These are phyloP conservation scores for Nicotiana paniculata DNA, from an alignment of 257 asterid species.

Conservation along the genomic window DNA sequence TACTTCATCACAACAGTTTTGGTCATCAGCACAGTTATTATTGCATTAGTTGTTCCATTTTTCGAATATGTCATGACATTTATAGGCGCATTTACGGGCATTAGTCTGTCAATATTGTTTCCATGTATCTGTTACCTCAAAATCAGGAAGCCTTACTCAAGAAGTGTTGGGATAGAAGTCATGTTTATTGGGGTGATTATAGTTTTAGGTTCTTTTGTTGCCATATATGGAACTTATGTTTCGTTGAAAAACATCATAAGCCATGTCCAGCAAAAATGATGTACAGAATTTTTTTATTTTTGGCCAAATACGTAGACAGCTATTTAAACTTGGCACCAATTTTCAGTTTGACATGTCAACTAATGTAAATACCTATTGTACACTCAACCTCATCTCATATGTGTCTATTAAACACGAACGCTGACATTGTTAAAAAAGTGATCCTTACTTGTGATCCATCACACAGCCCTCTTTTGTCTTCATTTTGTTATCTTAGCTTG, in stretches of 20 bases:
- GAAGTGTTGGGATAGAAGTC: conserved; percentile 18
- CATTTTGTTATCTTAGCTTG: too few species aligned
- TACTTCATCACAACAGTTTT: conserved; percentile 14
- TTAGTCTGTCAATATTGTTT: conserved; percentile 29
- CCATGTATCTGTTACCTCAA: conserved; percentile 46
- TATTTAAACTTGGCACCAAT: too few species aligned
- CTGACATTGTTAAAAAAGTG: too few species aligned
- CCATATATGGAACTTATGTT: conserved; percentile 26
- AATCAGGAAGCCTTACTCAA: conserved; percentile 21
- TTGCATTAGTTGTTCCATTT: conserved; percentile 18
- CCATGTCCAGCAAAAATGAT: neutral
- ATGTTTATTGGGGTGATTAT: conserved; percentile 18
- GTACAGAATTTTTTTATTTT: too few species aligned
- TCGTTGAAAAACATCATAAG: conserved; percentile 27
- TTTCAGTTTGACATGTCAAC: too few species aligned
- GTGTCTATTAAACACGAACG: too few species aligned
- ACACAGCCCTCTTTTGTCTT: too few species aligned
- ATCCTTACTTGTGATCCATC: too few species aligned
- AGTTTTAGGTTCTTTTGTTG: conserved; percentile 20
- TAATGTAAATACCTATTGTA: too few species aligned
- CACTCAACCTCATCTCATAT: too few species aligned
- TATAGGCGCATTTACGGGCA: conserved; percentile 35
- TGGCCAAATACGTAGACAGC: too few species aligned
- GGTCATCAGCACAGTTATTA: conserved; percentile 7
- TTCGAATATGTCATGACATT: conserved; percentile 48